Evolutionary conservation across 164 flowering plant species (phyloP), one percentile per base, ranked within the genome.

Genomic region (Houttuynia cordata): DNA sequence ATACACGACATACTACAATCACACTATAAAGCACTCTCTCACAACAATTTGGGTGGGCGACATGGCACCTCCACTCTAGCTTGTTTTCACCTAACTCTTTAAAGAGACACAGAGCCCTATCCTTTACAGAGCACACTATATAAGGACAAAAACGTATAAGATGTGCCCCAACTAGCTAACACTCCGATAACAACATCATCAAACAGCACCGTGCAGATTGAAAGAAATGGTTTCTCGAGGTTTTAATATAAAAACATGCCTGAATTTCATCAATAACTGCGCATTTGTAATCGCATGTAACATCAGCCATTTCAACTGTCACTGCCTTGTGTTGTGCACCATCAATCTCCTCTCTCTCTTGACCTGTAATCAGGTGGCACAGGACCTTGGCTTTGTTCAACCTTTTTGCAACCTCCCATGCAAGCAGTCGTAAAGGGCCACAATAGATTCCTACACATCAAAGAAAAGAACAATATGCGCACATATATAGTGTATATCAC

Each of bases 231-330:
- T 40, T 40, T 6, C 8, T 6, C 10, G 10, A 40, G 42, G 10
- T 10, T 6, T 6, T 6, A 40, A 10, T 40, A 42, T 10, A 14
- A 42, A 10, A 42, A 60, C 82, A 62, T 76, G 67, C 98, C 91
- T 92, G 98, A 70, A 93, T 93, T 75, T 93, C 98, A 72, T 93
- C 98, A 62, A 93, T 74, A 68, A 93, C 80, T 53, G 98, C 98
- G 76, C 96, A 89, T 8, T 73, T 58, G 67, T 82, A 93, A 51
- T 78, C 72, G 12, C 85, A 70, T 34, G 72, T 69, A 30, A 87
- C 82, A 66, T 89, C 97, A 64, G 90, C 96, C 98, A 93, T 93
- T 78, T 93, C 98, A 65, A 93, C 98, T 37, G 98, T 93, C 59
- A 80, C 87, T 63, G 97, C 76, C 67, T 74, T 83, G 80, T 93